Evolutionary conservation across 2,329 filamentous ascomycete species (phyloP), one percentile per base, ranked within the genome.

Genomic region (Fonsecaea pugnacius): DNA sequence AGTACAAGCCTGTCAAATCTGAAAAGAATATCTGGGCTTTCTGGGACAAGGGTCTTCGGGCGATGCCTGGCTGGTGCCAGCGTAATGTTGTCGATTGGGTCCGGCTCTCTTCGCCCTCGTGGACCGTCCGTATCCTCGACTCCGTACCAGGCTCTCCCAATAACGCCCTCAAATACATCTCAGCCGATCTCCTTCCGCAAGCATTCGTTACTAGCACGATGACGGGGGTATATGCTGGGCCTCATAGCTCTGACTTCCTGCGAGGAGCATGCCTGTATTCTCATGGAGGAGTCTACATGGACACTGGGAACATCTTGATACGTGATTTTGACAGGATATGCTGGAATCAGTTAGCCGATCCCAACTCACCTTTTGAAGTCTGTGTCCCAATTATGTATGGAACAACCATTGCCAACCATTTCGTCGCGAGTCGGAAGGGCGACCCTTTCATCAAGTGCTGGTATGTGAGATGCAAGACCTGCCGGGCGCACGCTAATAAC

Each of bases 161-260:
- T 21, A 82, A 86, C 68, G 76, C 85, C 18, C 75, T 75, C 56
- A 77, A 81, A 21, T 85, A 79, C 67, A 75, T 86, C 46, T 77
- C 85, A 70, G 69, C 80, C 7, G 64, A 76, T 1, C 73, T 73
- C 0, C 84, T 86, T 62, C 84, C 84, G 0, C 72, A 72, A 36
- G 81, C 84, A 0, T 87, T 86, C 70, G 72, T 73, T 6, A 75
- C 84, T n/a, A 78, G 79, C 6, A 78, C 77, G 0, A 75, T 87
- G 6, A 75, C 75, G 3, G 84, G 85, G 14, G 73, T 74, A 8
- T 85, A 84, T 71, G 80, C 78, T 0, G 73, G 75, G 2, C 84
- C 87, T 69, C 84, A 87, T 70, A 82, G 78, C 0, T 85, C 84
- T 0, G 85, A 88, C 64, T 80, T 88, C 1, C 82, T 87, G 3